These are phyloP conservation scores for Medicago ruthenica DNA, from an alignment of 306 rosid species.

Conservation along the genomic window DNA sequence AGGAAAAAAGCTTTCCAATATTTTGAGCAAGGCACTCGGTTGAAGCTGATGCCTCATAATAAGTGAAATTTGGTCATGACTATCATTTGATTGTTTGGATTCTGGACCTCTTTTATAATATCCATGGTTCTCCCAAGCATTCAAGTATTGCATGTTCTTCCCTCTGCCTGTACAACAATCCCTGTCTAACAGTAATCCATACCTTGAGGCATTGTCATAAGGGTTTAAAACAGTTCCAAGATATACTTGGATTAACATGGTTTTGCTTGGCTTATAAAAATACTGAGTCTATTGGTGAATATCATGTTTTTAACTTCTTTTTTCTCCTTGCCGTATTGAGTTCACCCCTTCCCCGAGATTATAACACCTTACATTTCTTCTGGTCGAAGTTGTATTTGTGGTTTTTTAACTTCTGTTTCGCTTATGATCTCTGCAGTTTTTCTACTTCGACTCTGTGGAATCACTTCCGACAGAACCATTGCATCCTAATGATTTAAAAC, in stretches of 20 bases:
- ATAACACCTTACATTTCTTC: not conserved
- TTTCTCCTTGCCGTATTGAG: not conserved
- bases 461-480: slow-evolving; percentile 88
- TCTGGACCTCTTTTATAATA: not conserved
- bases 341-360: not conserved
- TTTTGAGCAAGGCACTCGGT: not conserved
- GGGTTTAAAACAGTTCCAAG: not conserved
- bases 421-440: slow-evolving; percentile 67
- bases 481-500: slow-evolving; percentile 77
- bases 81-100: slow-evolving; percentile 17
- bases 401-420: slow-evolving; percentile 40
- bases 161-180: slow-evolving; percentile 2
- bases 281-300: not conserved
- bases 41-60: not conserved
- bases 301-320: slow-evolving; percentile 8
- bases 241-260: slow-evolving; percentile 19
- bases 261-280: slow-evolving; percentile 18
- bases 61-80: slow-evolving; percentile 8
- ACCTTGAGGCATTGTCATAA: not conserved
- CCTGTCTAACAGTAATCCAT: slow-evolving; percentile 3
- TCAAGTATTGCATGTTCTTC: slow-evolving; percentile 12
- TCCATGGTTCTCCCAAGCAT: slow-evolving; percentile 2
- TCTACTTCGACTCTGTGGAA: slow-evolving; percentile 94
- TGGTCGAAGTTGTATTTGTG: slow-evolving; percentile 16
- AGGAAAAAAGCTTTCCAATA: not conserved